phyloP scores from a whole-genome alignment of 345 rosid species.

The Punica granatum region DNA sequence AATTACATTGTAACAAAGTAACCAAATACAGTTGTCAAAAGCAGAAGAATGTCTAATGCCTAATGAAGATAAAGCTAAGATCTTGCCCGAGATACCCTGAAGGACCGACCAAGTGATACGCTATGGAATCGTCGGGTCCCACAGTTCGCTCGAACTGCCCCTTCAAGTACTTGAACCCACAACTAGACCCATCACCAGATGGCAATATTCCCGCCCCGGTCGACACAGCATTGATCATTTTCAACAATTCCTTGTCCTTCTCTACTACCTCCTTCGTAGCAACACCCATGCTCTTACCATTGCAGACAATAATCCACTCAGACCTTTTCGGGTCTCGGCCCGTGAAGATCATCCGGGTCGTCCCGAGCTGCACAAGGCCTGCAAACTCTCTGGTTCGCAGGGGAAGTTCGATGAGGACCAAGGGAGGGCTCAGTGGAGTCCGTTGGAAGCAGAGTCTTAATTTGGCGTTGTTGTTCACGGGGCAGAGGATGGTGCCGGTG shows the following conservation, averaged over 20 bases:
- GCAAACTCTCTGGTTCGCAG: slow-evolving; percentile 10
- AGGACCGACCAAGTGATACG: slow-evolving; percentile 16
- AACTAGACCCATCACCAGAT: not conserved
- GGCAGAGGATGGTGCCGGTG: slow-evolving; percentile 20
- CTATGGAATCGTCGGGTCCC: slow-evolving; percentile 15
- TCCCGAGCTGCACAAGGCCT: not conserved
- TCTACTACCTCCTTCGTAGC: slow-evolving; percentile 9
- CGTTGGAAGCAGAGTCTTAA: slow-evolving; percentile 14
- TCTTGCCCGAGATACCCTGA: slow-evolving; percentile 13
- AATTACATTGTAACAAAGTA: too few species aligned
- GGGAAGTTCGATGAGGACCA: slow-evolving; percentile 12
- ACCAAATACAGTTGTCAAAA: too few species aligned
- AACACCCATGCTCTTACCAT: slow-evolving; percentile 16
- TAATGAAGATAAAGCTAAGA: slow-evolving; percentile 13
- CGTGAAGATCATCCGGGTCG: slow-evolving; percentile 7
- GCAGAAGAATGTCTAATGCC: not conserved
- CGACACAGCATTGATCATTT: slow-evolving; percentile 11
- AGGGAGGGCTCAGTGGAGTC: not conserved
- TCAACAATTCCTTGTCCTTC: slow-evolving; percentile 13
- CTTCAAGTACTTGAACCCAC: slow-evolving; percentile 19
- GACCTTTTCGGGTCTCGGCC: not conserved
- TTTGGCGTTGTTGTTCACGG: not conserved
- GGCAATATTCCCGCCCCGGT: slow-evolving; percentile 20
- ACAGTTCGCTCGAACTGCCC: slow-evolving; percentile 19
- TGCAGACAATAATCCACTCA: slow-evolving; percentile 17